Evolutionary conservation across 768 basidiomycete species (phyloP).

Genomic region (Kondoa subrosea): DNA sequence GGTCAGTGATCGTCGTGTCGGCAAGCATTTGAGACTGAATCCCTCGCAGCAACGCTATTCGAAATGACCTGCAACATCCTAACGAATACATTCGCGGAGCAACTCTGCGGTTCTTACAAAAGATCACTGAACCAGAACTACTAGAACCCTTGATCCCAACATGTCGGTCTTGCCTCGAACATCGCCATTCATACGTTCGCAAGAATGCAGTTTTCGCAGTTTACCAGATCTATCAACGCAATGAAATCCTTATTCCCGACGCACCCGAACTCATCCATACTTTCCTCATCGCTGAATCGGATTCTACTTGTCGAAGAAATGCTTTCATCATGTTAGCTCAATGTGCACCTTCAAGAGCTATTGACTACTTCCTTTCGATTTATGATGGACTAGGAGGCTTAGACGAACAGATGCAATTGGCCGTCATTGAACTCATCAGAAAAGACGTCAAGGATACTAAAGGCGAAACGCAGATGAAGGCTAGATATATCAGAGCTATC

Average conservation of each 20-base stretch:
- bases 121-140: slow-evolving; percentile 80
- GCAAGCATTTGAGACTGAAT: not conserved
- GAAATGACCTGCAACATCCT: slow-evolving; percentile 97
- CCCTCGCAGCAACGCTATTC: slow-evolving; percentile 66
- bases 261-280: slow-evolving; percentile 89
- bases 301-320: slow-evolving; percentile 90
- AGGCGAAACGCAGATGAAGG: slow-evolving; percentile 64
- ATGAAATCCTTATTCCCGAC: slow-evolving; percentile 87
- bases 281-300: slow-evolving; percentile 86
- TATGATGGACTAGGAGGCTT: slow-evolving; percentile 64
- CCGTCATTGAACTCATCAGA: slow-evolving; percentile 80
- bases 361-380: slow-evolving; percentile 71
- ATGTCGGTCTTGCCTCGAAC: slow-evolving; percentile 83
- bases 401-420: slow-evolving; percentile 90
- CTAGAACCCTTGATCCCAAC: slow-evolving; percentile 90
- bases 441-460: slow-evolving; percentile 65
- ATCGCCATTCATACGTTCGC: slow-evolving; percentile 91
- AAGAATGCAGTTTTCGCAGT: slow-evolving; percentile 97
- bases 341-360: slow-evolving; percentile 66
- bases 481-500: slow-evolving; percentile 85
- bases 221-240: slow-evolving; percentile 82
- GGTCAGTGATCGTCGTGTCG: slow-evolving; percentile 44
- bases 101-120: slow-evolving; percentile 89
- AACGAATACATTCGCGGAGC: slow-evolving; percentile 98
- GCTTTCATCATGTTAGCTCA: slow-evolving; percentile 83